Evolutionary conservation across 345 rosid species (phyloP), one percentile per base, ranked within the genome.

Genomic region (Mercurialis annua): DNA sequence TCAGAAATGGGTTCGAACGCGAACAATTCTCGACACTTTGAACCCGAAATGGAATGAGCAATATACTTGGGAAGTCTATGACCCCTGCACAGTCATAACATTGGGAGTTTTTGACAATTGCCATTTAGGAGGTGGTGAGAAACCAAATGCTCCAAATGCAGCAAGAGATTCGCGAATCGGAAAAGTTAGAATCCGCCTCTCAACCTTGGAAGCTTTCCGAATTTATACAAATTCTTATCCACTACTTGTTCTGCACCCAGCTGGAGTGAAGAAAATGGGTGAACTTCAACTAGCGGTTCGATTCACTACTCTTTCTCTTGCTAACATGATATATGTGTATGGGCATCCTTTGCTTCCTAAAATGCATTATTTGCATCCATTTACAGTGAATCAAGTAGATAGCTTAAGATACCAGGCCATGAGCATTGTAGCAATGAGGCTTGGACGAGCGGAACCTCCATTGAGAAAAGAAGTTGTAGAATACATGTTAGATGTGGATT

Each of bases 191-290:
- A 64, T 64, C 21, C 27, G 68, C 14, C 29, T 64, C 2, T 50
- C 68, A 21, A 50, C 59, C 55, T 51, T 64, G 5, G 58, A 64
- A 64, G 68, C 68, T 23, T 64, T 64, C 15, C 47, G 68, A 21
- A 64, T 64, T 21, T 64, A 64, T 15, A 31, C 68, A 11, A 30
- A 64, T 50, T 50, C 68, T 0, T 50, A 64, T 34, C 68, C 68
- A 5, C 58, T 64, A 20, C 68, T 64, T 64, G 59, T 50, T 33
- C 48, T 49, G 21, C 68, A 64, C 46, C 59, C 58, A 20, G 33
- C 51, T 33, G 68, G 68, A 33, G 68, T 64, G 57, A 64, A 64
- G 68, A 64, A 64, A 64, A 64, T 48, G 58, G 68, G 68, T 34
- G 68, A 64, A 34, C 68, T 64, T 30, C 68, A 64, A 23, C 68